These are phyloP conservation scores for Diaporthe eres DNA, from an alignment of 2,329 filamentous ascomycete species.

Conservation along the genomic window DNA sequence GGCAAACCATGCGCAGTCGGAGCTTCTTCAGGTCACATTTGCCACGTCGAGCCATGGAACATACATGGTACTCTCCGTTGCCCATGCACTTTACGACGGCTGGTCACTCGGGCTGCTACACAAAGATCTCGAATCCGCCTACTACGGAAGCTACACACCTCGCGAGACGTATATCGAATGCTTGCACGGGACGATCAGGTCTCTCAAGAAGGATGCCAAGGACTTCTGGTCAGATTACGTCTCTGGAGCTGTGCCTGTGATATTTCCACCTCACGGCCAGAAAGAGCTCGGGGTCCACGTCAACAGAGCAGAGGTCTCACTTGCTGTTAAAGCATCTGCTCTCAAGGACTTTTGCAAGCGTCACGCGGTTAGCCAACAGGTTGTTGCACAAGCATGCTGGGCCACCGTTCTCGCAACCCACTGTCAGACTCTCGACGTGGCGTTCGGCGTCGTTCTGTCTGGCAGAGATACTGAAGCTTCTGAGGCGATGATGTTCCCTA, in stretches of 20 bases:
- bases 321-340: slow-evolving; percentile 55
- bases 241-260: slow-evolving; percentile 59
- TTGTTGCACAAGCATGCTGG: slow-evolving; percentile 83
- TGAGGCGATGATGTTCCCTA: slow-evolving; percentile 82
- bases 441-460: slow-evolving; percentile 86
- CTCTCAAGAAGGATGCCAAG: slow-evolving; percentile 57
- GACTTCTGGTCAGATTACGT: slow-evolving; percentile 82
- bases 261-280: slow-evolving; percentile 26
- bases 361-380: slow-evolving; percentile 80
- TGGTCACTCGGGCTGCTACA: slow-evolving; percentile 85
- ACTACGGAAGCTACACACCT: slow-evolving; percentile 58
- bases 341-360: slow-evolving; percentile 74
- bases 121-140: slow-evolving; percentile 76
- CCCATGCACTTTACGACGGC: slow-evolving; percentile 92
- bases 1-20: slow-evolving; percentile 50
- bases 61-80: slow-evolving; percentile 77
- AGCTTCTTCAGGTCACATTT: slow-evolving; percentile 66
- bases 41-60: slow-evolving; percentile 50
- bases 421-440: slow-evolving; percentile 77
- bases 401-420: slow-evolving; percentile 77
- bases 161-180: slow-evolving; percentile 66
- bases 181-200: slow-evolving; percentile 67
- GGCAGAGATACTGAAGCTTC: slow-evolving; percentile 83
- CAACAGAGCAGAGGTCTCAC: slow-evolving; percentile 62
- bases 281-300: slow-evolving; percentile 4